Conservation (phyloP, 805 yeast genomes). For the Phaffomyces antillensis region DNA sequence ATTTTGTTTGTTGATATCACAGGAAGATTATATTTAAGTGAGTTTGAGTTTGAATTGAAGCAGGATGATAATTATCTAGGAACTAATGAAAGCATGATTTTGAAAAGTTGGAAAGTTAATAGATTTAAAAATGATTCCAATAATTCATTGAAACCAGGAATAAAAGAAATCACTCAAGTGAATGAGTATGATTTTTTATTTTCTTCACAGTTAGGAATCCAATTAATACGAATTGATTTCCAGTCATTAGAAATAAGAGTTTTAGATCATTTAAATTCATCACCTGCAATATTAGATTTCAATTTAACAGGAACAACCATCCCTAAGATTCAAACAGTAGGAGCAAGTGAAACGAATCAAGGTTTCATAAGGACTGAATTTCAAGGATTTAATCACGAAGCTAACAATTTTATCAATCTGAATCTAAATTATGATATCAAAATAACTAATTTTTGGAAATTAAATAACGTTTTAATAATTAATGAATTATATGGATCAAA, state of each 20-base stretch:
- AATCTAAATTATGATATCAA: not conserved
- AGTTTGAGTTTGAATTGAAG: not conserved
- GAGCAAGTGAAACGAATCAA: conserved; percentile 14
- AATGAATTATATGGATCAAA: not conserved
- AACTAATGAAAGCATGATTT: not conserved
- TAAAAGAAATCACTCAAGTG: conserved; percentile 5
- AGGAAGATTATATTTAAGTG: not conserved
- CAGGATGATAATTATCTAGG: not conserved
- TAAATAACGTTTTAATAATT: conserved; percentile 7
- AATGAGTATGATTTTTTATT: conserved; percentile 1
- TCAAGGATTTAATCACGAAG: conserved; percentile 10
- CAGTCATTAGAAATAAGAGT: not conserved
- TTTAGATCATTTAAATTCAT: not conserved
- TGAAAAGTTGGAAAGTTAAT: conserved; percentile 5
- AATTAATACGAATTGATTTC: conserved; percentile 4
- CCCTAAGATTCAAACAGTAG: conserved; percentile 20
- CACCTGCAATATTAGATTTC: conserved; percentile 19
- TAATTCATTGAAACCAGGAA: not conserved
- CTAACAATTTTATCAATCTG: not conserved
- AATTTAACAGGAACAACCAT: conserved; percentile 13
- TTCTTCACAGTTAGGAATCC: conserved; percentile 7
- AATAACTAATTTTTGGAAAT: conserved; percentile 12
- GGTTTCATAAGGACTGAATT: conserved; percentile 19
- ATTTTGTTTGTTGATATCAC: not conserved
- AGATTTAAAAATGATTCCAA: not conserved